Evolutionary conservation across 331 rosid species (phyloP).

Genomic region (Rhamnella rubrinervis): DNA sequence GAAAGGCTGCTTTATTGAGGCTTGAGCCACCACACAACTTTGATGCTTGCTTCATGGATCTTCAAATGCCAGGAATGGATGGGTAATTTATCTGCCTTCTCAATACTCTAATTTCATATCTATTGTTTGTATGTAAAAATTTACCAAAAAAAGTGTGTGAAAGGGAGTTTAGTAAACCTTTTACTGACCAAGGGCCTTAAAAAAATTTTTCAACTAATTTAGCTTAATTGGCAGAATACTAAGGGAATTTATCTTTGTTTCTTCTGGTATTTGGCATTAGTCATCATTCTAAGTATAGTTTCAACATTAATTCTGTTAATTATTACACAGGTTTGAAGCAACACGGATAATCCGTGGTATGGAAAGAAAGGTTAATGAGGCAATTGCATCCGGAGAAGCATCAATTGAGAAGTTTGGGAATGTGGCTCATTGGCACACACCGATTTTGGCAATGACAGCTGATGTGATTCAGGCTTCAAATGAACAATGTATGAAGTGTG

Average conservation of each 20-base stretch:
- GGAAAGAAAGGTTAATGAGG: constrained; percentile 58
- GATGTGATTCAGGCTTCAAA: constrained; percentile 74
- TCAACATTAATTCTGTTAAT: constrained; percentile 20
- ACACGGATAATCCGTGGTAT: constrained; percentile 56
- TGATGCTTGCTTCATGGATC: constrained; percentile 97
- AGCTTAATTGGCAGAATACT: background rate
- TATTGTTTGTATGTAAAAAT: constrained; percentile 13
- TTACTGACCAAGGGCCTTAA: background rate
- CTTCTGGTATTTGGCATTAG: too few species aligned
- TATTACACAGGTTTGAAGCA: constrained; percentile 69
- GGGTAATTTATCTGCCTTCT: constrained; percentile 58
- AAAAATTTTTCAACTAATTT: too few species aligned
- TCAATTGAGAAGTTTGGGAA: constrained; percentile 53
- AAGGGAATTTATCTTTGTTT: too few species aligned
- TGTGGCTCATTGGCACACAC: constrained; percentile 69
- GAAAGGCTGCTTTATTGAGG: constrained; percentile 60
- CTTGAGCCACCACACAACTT: constrained; percentile 79
- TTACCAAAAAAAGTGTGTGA: background rate
- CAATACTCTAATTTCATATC: constrained; percentile 1
- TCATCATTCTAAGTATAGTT: constrained; percentile 7
- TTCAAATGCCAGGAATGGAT: constrained; percentile 98
- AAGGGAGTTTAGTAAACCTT: background rate
- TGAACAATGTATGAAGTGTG: constrained; percentile 81
- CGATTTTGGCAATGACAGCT: constrained; percentile 96
- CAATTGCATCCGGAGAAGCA: constrained; percentile 59